Percentiles rank a stretch among this genome's conserved stretches.
phyloP scores from a whole-genome alignment of 148 eudicot species.

The Rhododendron henanense region DNA sequence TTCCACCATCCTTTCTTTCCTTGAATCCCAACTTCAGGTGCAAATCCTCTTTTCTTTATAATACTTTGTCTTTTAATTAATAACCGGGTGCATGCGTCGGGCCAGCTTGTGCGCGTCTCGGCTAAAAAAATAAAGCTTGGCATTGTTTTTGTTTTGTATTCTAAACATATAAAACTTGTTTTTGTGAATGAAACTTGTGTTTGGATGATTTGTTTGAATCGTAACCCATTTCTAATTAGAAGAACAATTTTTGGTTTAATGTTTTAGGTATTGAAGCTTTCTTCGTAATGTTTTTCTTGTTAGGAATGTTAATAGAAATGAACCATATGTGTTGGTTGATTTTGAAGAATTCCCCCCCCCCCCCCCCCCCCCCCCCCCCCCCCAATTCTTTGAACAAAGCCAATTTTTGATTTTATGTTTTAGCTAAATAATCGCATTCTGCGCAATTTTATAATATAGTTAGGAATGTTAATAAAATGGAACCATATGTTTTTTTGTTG shows the following conservation, averaged over 20 bases:
- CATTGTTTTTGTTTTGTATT: too few species aligned
- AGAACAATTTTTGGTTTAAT: too few species aligned
- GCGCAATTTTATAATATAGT: not conserved
- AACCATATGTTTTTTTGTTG: not conserved
- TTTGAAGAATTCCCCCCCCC: too few species aligned
- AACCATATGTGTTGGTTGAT: too few species aligned
- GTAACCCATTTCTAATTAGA: not conserved
- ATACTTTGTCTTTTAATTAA: not conserved
- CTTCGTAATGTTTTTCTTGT: too few species aligned
- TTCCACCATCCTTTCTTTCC: conserved; percentile 28
- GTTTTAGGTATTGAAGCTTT: too few species aligned
- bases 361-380: too few species aligned
- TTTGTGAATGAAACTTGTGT: not conserved
- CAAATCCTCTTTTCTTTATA: not conserved
- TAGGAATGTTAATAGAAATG: too few species aligned
- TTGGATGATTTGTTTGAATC: not conserved
- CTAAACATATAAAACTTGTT: not conserved
- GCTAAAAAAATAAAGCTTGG: not conserved
- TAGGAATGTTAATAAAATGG: too few species aligned
- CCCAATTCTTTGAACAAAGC: too few species aligned
- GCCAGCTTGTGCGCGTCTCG: not conserved
- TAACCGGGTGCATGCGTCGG: not conserved
- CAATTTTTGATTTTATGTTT: too few species aligned
- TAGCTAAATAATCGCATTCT: too few species aligned
- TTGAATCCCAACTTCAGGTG: conserved; percentile 45